Evolutionary conservation across 139 green algal species (phyloP), one percentile per base, ranked within the genome.

Genomic region (Spirogloea muscicola): DNA sequence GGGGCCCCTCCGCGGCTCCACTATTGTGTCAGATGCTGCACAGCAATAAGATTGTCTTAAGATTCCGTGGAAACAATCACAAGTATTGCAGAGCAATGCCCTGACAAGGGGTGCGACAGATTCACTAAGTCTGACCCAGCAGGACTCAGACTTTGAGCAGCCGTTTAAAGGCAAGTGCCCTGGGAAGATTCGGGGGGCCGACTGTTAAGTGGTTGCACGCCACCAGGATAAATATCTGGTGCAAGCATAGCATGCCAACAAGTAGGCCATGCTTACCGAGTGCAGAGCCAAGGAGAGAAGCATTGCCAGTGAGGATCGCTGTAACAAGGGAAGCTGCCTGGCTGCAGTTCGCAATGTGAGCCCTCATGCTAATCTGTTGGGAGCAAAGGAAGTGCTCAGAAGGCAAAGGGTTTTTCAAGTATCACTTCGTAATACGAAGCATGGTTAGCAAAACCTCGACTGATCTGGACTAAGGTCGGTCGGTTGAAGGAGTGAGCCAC

Each of bases 1-100:
- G 0, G 92, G 89, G 0, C 86, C 91, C 0, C 93, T 79, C 63
- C 91, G 88, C 16, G 94, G 92, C 87, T 98, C 93, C 39, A 98
- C 89, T 55, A 98, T 91, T n/a, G 84, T 81, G 68, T 98, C 93
- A 29, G 87, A 90, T 77, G 92, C 91, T 79, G 68, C n/a, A n/a
- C n/a, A 27, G 6, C 16, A 4, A 25, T 49, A 21, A n/a, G 27
- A n/a, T 55, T 55, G n/a, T 21, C 21, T 55, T 31, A 55, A 55
- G n/a, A 21, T 55, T 13, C 13, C 29, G 16, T 10, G 31, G n/a
- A n/a, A n/a, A n/a, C n/a, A n/a, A n/a, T n/a, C n/a, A n/a, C n/a
- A 16, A 10, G 16, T 5, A 80, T 37, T 10, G 31, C 31, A 65
- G 31, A 57, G 29, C 31, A 10, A 42, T 31, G 57, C 13, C 13